A percentile compares a stretch with the other conserved stretches of the same genome.
These are phyloP conservation scores for Trametes cingulata DNA, from an alignment of 768 basidiomycete genomes.

Conservation along the genomic window DNA sequence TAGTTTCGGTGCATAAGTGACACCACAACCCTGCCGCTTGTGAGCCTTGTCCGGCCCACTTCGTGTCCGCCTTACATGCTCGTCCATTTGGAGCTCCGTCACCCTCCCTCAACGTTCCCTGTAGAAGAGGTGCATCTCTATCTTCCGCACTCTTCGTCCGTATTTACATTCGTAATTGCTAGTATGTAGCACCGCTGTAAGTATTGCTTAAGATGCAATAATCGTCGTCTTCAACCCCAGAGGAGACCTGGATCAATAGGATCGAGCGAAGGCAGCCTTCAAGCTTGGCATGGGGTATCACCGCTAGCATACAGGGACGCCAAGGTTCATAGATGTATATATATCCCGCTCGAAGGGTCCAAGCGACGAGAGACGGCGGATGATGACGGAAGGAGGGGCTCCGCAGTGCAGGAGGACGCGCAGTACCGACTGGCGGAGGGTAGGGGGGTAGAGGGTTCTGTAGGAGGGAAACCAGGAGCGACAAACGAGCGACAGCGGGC, in stretches of 20 bases:
- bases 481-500: slow-evolving; percentile 27
- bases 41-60: not conserved
- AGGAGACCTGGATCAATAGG: not conserved
- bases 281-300: slow-evolving; percentile 12
- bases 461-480: not conserved
- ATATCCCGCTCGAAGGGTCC: slow-evolving; percentile 1
- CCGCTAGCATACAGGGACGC: slow-evolving; percentile 15
- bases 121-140: not conserved
- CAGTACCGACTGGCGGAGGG: not conserved
- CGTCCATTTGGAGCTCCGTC: not conserved
- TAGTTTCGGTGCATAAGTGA: not conserved
- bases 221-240: not conserved
- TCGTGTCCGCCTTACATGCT: not conserved
- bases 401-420: not conserved
- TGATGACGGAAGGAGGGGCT: not conserved
- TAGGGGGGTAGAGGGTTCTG: not conserved
- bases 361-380: not conserved
- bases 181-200: not conserved
- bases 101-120: no score
- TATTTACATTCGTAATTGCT: not conserved
- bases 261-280: not conserved
- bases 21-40: not conserved
- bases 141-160: not conserved
- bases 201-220: not conserved
- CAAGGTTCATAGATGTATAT: slow-evolving; percentile 15